Percentiles rank a stretch among this genome's conserved stretches.
phyloP scores from a whole-genome alignment of 163 green algal genomes.

The Prototheca wickerhamii region DNA sequence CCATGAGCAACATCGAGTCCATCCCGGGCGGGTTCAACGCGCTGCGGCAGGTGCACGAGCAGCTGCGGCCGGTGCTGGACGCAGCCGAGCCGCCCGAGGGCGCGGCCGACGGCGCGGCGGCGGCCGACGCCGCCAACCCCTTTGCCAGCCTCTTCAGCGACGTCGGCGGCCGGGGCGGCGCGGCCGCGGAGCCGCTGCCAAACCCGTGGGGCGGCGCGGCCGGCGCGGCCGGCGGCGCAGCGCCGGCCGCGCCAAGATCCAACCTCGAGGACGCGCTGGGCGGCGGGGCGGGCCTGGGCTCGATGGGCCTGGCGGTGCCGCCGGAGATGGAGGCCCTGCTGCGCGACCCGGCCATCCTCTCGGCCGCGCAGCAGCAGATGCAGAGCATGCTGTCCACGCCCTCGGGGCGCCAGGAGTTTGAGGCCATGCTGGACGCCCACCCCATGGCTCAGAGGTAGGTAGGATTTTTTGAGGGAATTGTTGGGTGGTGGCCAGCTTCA shows the following conservation, averaged over 20 bases:
- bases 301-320: slow-evolving; percentile 13
- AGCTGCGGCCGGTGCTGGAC: slow-evolving; percentile 52
- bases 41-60: slow-evolving; percentile 84
- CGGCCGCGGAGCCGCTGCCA: slow-evolving; percentile 82
- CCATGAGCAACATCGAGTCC: slow-evolving; percentile 88
- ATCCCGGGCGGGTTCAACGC: slow-evolving; percentile 94
- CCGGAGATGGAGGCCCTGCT: slow-evolving; percentile 47
- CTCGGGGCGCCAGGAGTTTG: not conserved
- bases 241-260: not conserved
- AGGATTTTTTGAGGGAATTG: too few species aligned
- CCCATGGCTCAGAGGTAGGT: slow-evolving; percentile 26
- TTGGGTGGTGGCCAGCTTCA: too few species aligned
- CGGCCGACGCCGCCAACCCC: slow-evolving; percentile 49
- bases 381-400: slow-evolving; percentile 10
- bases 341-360: slow-evolving; percentile 24
- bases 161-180: not conserved
- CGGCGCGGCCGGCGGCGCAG: slow-evolving; percentile 13
- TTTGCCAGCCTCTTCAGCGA: slow-evolving; percentile 62
- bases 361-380: slow-evolving; percentile 32
- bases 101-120: slow-evolving; percentile 8
- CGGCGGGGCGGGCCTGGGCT: slow-evolving; percentile 14
- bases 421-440: slow-evolving; percentile 27
- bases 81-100: slow-evolving; percentile 65
- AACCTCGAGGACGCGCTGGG: slow-evolving; percentile 18
- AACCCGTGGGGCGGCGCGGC: slow-evolving; percentile 79